A percentile compares a stretch with the other conserved stretches of the same genome.
Conservation (phyloP, 1,284 basidiomycete species). For the Tilletia caries region DNA sequence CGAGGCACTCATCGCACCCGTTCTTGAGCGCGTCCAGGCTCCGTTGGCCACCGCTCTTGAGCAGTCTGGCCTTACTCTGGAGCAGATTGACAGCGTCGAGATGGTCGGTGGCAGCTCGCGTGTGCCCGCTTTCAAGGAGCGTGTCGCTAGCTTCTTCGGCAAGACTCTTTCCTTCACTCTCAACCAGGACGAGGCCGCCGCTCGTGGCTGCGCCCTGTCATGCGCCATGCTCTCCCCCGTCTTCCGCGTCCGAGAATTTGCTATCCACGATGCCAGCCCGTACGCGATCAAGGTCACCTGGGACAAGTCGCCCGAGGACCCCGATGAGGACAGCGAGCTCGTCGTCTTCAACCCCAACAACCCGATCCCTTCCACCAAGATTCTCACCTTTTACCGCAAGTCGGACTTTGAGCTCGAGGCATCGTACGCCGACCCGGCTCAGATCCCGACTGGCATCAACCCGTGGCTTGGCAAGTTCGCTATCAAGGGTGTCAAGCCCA, state of each 20-base stretch:
- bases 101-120: constrained; percentile 51
- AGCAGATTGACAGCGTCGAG: constrained; percentile 50
- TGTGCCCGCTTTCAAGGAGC: constrained; percentile 51
- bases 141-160: constrained; percentile 43
- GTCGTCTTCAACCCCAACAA: constrained; percentile 53
- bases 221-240: constrained; percentile 53
- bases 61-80: constrained; percentile 49
- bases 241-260: constrained; percentile 52
- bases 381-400: constrained; percentile 54
- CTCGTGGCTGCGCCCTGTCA: constrained; percentile 51
- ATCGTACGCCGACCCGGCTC: constrained; percentile 41
- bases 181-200: constrained; percentile 52
- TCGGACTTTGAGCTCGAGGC: constrained; percentile 51
- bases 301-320: constrained; percentile 50
- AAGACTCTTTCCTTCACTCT: constrained; percentile 48
- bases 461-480: constrained; percentile 49
- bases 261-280: constrained; percentile 49
- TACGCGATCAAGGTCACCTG: constrained; percentile 54
- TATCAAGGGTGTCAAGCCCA: constrained; percentile 51
- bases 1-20: constrained; percentile 46
- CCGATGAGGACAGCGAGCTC: constrained; percentile 53
- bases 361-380: constrained; percentile 53
- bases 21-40: constrained; percentile 40
- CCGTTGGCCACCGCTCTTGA: constrained; percentile 46
- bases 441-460: constrained; percentile 47